A percentile compares a stretch with the other conserved stretches of the same genome.
These are phyloP conservation scores for Candolleomyces eurysporus DNA, from an alignment of 768 basidiomycete genomes.

Conservation along the genomic window DNA sequence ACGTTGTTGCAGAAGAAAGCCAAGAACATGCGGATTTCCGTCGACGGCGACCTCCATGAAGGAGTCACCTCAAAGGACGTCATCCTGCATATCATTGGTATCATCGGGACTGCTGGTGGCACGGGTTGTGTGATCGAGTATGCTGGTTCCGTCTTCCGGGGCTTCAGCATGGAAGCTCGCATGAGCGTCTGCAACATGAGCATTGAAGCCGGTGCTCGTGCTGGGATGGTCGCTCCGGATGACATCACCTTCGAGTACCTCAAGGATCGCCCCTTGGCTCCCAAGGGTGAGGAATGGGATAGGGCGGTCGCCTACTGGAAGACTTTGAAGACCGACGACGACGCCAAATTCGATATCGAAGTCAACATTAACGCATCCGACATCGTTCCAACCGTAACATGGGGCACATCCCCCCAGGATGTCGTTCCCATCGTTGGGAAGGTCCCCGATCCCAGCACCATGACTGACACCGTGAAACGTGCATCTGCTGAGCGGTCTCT, in stretches of 20 bases:
- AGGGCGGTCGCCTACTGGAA: slow-evolving; percentile 84
- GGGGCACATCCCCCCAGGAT: slow-evolving; percentile 93
- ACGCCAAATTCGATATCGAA: slow-evolving; percentile 81
- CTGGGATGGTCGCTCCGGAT: slow-evolving; percentile 91
- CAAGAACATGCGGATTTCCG: slow-evolving; percentile 91
- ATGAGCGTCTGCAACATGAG: slow-evolving; percentile 96
- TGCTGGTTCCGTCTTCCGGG: slow-evolving; percentile 83
- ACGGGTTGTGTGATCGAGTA: slow-evolving; percentile 92
- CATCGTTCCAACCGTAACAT: slow-evolving; percentile 87
- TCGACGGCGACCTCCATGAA: slow-evolving; percentile 76
- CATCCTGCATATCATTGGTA: slow-evolving; percentile 85
- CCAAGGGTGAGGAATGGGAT: slow-evolving; percentile 85
- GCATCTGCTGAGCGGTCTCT: slow-evolving; percentile 73
- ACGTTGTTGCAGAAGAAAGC: slow-evolving; percentile 83
- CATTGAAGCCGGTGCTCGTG: slow-evolving; percentile 90
- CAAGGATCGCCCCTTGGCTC: slow-evolving; percentile 74
- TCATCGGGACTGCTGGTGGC: slow-evolving; percentile 92
- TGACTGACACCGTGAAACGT: slow-evolving; percentile 63
- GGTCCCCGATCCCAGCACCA: slow-evolving; percentile 73
- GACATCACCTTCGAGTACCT: slow-evolving; percentile 86
- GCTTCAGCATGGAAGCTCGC: slow-evolving; percentile 85
- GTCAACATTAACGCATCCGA: slow-evolving; percentile 79
- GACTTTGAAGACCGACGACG: slow-evolving; percentile 74
- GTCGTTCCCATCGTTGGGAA: slow-evolving; percentile 77
- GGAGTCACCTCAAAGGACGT: slow-evolving; percentile 91